Conservation (phyloP, 345 rosid genomes). For the Ricinus communis region DNA sequence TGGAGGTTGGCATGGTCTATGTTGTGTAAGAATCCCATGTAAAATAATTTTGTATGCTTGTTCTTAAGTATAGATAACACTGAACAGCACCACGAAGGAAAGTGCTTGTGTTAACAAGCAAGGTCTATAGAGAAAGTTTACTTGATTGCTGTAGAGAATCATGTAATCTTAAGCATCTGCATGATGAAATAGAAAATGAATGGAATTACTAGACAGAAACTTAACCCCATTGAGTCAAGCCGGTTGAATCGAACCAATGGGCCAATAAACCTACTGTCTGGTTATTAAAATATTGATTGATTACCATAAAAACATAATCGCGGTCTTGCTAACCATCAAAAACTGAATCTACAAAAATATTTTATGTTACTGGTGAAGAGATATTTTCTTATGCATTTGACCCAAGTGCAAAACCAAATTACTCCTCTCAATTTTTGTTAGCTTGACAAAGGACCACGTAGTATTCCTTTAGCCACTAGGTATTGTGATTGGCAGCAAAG, state of each 20-base stretch:
- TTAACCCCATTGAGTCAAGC: not conserved
- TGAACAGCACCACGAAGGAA: not conserved
- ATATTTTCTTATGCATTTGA: not conserved
- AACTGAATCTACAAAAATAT: not conserved
- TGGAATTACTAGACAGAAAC: too few relatives aligned
- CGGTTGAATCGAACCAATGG: not conserved
- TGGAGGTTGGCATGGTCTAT: constrained; percentile 98
- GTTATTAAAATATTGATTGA: too few relatives aligned
- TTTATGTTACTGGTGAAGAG: not conserved
- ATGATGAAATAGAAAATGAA: not conserved
- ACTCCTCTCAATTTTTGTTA: constrained; percentile 17
- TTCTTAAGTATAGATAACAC: not conserved
- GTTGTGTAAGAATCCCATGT: constrained; percentile 38
- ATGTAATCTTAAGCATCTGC: not conserved
- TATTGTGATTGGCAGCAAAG: constrained; percentile 19
- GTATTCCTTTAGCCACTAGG: constrained; percentile 33
- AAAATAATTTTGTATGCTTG: not conserved
- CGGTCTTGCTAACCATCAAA: too few relatives aligned
- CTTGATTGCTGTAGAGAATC: not conserved
- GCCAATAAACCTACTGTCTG: too few relatives aligned
- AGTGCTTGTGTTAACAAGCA: not conserved
- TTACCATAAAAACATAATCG: too few relatives aligned
- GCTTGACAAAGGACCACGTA: constrained; percentile 40
- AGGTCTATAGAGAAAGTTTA: not conserved
- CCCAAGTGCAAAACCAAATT: constrained; percentile 5